phyloP scores from a whole-genome alignment of 176 grass and related monocot genomes.

The Urochloa ruziziensis region DNA sequence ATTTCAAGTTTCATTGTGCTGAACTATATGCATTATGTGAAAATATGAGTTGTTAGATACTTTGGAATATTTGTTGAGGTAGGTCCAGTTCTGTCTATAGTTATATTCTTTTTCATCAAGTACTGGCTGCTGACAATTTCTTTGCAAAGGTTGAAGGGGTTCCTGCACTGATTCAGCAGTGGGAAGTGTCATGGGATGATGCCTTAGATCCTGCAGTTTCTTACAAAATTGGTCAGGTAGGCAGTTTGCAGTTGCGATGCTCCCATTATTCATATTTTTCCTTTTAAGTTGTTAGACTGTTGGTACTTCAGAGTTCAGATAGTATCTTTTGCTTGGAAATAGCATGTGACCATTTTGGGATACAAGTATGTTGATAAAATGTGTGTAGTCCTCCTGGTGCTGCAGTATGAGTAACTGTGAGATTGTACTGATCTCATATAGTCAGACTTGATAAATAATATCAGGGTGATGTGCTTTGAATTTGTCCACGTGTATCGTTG shows the following conservation, averaged over 20 bases:
- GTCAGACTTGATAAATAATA: too few relatives aligned
- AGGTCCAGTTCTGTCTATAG: constrained; percentile 3
- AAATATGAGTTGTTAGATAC: constrained; percentile 88
- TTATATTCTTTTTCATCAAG: constrained; percentile 8
- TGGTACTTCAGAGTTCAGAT: not conserved
- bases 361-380: not conserved
- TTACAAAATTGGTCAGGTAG: constrained; percentile 86
- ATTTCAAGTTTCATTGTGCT: too few relatives aligned
- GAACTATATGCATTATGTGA: too few relatives aligned
- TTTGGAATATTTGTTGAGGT: constrained; percentile 98
- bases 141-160: constrained; percentile 77
- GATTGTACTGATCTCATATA: too few relatives aligned
- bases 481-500: too few relatives aligned
- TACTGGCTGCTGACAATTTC: constrained; percentile 42
- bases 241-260: not conserved
- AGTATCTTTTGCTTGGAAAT: not conserved
- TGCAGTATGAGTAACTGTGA: too few relatives aligned
- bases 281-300: not conserved
- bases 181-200: constrained; percentile 82
- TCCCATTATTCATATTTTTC: not conserved
- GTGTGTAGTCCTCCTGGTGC: too few relatives aligned
- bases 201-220: constrained; percentile 84
- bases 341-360: not conserved
- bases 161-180: constrained; percentile 82
- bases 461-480: too few relatives aligned